Evolutionary conservation across 345 rosid genomes (phyloP), one percentile per base, ranked within the genome.

Genomic region (Populus nigra): DNA sequence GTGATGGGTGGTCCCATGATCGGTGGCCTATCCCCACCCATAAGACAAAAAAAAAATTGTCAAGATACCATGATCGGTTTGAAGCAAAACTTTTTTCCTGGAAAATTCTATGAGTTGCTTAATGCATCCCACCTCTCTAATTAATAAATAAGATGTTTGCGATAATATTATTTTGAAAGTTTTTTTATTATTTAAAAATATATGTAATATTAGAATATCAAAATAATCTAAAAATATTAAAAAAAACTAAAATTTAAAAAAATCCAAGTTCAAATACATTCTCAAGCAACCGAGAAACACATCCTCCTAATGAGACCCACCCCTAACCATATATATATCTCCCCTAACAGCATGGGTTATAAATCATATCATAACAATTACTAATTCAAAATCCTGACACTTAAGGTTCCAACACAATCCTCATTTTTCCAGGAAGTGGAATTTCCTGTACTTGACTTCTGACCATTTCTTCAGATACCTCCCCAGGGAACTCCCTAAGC

Each of bases 11-110:
- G 87, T 83, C 83, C 82, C 73, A 63, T 73, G 76, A 80, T 76
- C 81, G 80, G 91, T 88, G 81, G 85, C 88, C 89, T 76, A 88
- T 77, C 77, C 86, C 62, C 83, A 86, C 85, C 87, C 81, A 80
- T 41, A 61, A 12, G 29, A 47, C 74, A 73, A 73, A 66, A 57
- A 66, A 57, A 61, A 76, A 69, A 3, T 59, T n/a, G 47, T 11
- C 4, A 61, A n/a, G 12, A 31, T 10, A n/a, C 17, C 20, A 47
- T 6, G 29, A 33, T 4, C 66, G 17, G 15, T 8, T 13, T 23
- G 61, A 57, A 17, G 3, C 43, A 45, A 27, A 27, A 71, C 36
- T 16, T 45, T 23, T 17, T 71, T 71, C 3, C n/a, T 6, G 8
- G 33, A 20, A 57, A 57, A 59, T 36, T 73, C 68, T n/a, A 61